Base-by-base conservation (phyloP, 108 stramenopile species). In the Pseudonitzschia pungens region DNA sequence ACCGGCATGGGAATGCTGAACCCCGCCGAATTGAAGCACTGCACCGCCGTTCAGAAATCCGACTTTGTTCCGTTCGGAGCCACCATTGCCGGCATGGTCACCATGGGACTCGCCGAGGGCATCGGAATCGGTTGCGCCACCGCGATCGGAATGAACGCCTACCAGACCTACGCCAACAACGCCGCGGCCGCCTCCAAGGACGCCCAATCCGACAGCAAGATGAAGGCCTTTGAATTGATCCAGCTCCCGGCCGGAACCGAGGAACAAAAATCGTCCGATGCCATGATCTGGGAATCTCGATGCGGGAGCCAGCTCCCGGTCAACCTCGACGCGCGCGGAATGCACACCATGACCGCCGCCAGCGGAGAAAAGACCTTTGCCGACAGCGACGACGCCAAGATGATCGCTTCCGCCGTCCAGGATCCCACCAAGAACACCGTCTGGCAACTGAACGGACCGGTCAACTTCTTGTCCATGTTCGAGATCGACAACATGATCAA, bases 1-100 rank as follows among this genome's bases (percentile, higher is more conserved):
- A 77, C 76, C 11, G 76, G 76, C 0, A 42, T 77, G 26, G 54
- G 69, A 9, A 77, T 77, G 76, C 55, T 79, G 15, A 70, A 70
- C 43, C 78, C 78, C 0, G 29, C 65, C 0, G 78, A 79, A 44
- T 79, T 79, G 60, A 74, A 79, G 42, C 78, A 79, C 52, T 75
- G 78, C 40, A 70, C 54, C 9, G 73, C 78, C 4, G 74, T 79
- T 0, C 73, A 74, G 48, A 74, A 74, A 22, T 18, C 59, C 0
- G 78, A 79, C 48, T 45, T 62, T 0, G 31, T 72, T 51, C 78
- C 78, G 15, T 79, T 79, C 48, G 28, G 51, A 36, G 57, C 74
- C 1, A 79, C 78, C 51, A 73, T 79, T 75, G 78, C 43, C 31
- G 78, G 78, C 45, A 79, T 79, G 78, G 44, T 79, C 21, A 75